A percentile compares a stretch with the other conserved stretches of the same genome.
phyloP scores from a whole-genome alignment of 2,329 filamentous ascomycete species.

The Coniella lustricola region DNA sequence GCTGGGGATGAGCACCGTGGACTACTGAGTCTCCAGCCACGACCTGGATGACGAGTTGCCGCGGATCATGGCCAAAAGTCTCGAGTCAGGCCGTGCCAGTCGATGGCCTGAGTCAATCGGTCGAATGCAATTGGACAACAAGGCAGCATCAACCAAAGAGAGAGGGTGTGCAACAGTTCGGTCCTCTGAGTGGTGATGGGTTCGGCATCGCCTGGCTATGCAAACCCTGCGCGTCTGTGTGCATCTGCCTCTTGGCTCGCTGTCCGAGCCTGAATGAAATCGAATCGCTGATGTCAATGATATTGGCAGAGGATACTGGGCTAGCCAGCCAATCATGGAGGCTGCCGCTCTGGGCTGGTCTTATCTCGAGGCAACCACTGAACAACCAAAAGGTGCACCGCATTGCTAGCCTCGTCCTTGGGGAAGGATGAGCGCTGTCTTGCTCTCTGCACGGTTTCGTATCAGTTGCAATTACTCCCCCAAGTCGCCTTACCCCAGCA shows the following conservation, averaged over 20 bases:
- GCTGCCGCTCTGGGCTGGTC: neutral
- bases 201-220: neutral
- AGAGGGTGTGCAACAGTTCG: neutral
- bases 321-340: slow-evolving; percentile 6
- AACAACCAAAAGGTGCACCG: slow-evolving; percentile 2
- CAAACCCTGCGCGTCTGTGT: neutral
- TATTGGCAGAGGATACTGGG: slow-evolving; percentile 9
- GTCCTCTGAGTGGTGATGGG: neutral
- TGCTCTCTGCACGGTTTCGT: neutral
- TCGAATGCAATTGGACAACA: no score
- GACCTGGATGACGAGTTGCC: no score
- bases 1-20: no score
- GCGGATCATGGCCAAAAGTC: no score
- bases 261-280: neutral
- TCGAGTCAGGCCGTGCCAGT: no score
- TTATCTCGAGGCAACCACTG: slow-evolving; percentile 16
- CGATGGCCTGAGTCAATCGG: neutral
- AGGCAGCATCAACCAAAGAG: neutral
- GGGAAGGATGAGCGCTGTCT: neutral
- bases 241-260: no score
- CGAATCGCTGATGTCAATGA: slow-evolving; percentile 11
- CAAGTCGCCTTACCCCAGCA: no score
- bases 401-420: slow-evolving; percentile 11
- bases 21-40: no score
- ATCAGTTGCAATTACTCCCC: neutral